Conservation (phyloP, 306 rosid species). For the Argentina anserina region DNA sequence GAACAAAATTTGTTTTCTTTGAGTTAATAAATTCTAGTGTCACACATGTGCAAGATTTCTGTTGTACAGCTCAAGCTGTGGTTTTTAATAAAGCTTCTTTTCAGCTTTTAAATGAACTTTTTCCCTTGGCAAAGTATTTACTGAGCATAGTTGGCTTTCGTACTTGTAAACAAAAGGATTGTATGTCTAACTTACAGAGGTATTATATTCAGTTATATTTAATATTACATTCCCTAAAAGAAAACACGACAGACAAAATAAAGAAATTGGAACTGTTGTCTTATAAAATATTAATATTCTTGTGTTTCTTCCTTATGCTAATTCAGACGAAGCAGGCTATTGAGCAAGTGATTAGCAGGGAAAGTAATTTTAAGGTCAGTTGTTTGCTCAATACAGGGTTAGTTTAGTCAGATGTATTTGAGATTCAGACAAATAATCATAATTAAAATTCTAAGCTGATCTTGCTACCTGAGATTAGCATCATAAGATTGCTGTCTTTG, state of each 20-base stretch:
- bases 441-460: background rate
- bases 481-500: conserved; percentile 1
- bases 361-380: conserved; percentile 63
- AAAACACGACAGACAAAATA: background rate
- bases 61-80: conserved; percentile 3
- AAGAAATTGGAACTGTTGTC: background rate
- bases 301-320: background rate
- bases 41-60: background rate
- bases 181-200: background rate
- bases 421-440: background rate
- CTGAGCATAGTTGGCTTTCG: background rate
- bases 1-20: background rate
- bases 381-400: background rate
- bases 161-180: background rate
- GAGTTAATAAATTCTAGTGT: background rate
- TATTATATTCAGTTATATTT: background rate
- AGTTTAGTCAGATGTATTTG: background rate
- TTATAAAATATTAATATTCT: background rate
- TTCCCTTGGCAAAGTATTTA: background rate
- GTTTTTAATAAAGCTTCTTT: background rate
- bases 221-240: background rate
- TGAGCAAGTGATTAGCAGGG: conserved; percentile 53
- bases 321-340: conserved; percentile 56
- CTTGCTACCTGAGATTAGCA: background rate
- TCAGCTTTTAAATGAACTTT: background rate